phyloP scores from a whole-genome alignment of 768 basidiomycete species.

The Suillus hirtellus region DNA sequence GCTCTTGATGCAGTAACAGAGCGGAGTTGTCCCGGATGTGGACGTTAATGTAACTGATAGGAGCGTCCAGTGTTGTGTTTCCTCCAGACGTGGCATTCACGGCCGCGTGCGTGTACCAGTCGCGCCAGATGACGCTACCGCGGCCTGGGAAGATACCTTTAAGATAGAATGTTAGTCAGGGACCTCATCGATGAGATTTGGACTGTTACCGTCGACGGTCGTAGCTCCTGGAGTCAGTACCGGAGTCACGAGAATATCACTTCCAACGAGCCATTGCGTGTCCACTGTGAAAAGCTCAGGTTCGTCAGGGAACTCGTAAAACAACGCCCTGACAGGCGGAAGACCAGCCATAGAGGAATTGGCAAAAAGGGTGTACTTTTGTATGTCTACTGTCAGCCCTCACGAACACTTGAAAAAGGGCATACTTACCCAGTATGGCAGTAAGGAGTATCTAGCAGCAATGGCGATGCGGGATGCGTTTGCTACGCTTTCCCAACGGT shows the following conservation, averaged over 20 bases:
- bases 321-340: conserved; percentile 72
- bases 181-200: neutral
- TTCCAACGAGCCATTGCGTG: conserved; percentile 71
- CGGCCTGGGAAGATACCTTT: conserved; percentile 67
- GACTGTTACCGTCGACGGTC: conserved; percentile 57
- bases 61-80: conserved; percentile 57
- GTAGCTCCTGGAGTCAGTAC: conserved; percentile 69
- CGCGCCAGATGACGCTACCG: conserved; percentile 61
- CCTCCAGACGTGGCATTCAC: conserved; percentile 43
- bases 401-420: neutral
- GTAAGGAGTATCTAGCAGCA: conserved; percentile 63
- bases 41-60: conserved; percentile 74
- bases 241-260: conserved; percentile 73
- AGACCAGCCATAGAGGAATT: conserved; percentile 64
- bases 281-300: conserved; percentile 62
- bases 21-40: conserved; percentile 72
- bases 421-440: conserved; percentile 75
- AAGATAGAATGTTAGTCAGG: neutral
- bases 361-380: conserved; percentile 71
- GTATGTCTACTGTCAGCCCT: conserved; percentile 6
- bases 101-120: conserved; percentile 69
- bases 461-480: conserved; percentile 73
- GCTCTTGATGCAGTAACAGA: conserved; percentile 59
- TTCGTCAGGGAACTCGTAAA: conserved; percentile 77
- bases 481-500: conserved; percentile 79